These are phyloP conservation scores for Hemileia vastatrix DNA, from an alignment of 1,284 basidiomycete species.

Conservation along the genomic window DNA sequence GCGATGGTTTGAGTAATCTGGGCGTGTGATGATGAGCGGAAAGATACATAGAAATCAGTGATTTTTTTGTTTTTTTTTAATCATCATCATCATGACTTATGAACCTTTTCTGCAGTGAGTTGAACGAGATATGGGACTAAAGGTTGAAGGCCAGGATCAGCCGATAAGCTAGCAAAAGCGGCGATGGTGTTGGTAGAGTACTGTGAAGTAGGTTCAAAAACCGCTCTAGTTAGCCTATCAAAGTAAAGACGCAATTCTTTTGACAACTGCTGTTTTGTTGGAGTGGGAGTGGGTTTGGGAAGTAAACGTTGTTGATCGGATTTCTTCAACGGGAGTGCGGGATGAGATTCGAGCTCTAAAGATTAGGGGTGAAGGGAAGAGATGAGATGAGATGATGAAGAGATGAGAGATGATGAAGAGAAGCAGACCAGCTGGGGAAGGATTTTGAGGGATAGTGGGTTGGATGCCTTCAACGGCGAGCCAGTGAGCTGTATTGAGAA, in stretches of 20 bases:
- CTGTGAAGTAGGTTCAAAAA: constrained; percentile 57
- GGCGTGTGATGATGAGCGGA: not conserved
- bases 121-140: constrained; percentile 90
- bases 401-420: constrained; percentile 1
- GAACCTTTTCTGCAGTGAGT: constrained; percentile 71
- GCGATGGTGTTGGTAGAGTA: constrained; percentile 57
- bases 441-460: constrained; percentile 91
- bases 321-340: constrained; percentile 5
- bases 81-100: constrained; percentile 54
- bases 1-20: constrained; percentile 28
- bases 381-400: constrained; percentile 29
- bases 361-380: not conserved
- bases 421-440: constrained; percentile 50
- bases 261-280: constrained; percentile 85
- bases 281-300: constrained; percentile 47
- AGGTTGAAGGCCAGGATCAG: constrained; percentile 84
- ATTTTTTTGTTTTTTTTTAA: constrained; percentile 51
- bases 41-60: constrained; percentile 25
- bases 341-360: constrained; percentile 6
- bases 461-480: constrained; percentile 96
- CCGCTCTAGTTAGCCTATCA: constrained; percentile 73
- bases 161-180: constrained; percentile 75
- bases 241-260: constrained; percentile 94
- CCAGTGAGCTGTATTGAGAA: constrained; percentile 65
- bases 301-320: constrained; percentile 36